These are phyloP conservation scores for Chlamydomonas urium DNA, from an alignment of 139 green algal genomes.

Conservation along the genomic window DNA sequence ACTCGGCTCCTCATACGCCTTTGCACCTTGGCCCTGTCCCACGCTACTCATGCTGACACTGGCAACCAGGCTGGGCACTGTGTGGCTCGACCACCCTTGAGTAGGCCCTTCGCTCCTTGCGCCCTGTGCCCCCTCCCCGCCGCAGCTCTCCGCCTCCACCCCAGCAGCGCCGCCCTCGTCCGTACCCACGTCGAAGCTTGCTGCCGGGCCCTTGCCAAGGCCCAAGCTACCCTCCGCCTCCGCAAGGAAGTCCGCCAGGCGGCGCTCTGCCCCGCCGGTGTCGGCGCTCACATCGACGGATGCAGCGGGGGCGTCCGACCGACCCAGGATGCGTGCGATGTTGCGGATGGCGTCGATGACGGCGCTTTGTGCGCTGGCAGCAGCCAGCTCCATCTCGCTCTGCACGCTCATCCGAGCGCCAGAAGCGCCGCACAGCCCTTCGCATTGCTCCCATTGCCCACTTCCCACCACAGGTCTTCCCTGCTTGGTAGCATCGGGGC, in stretches of 20 bases:
- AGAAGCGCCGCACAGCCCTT: too few species aligned
- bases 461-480: background rate
- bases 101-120: too few species aligned
- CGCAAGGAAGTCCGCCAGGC: background rate
- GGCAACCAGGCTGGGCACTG: background rate
- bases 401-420: conserved; percentile 1
- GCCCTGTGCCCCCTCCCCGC: too few species aligned
- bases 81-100: too few species aligned
- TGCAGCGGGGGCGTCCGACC: background rate
- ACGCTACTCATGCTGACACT: background rate
- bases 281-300: background rate
- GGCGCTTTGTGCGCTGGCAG: background rate
- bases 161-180: too few species aligned
- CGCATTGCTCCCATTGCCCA: too few species aligned
- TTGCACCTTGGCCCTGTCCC: background rate
- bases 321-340: background rate
- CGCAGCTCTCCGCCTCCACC: too few species aligned
- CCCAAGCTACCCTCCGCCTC: too few species aligned
- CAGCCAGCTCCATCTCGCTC: background rate
- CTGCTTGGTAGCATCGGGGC: background rate
- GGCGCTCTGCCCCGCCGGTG: background rate
- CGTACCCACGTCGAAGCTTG: too few species aligned
- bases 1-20: background rate
- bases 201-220: too few species aligned
- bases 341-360: conserved; percentile 10